phyloP scores from a whole-genome alignment of 2,329 filamentous ascomycete genomes.

The Phoma sp. region DNA sequence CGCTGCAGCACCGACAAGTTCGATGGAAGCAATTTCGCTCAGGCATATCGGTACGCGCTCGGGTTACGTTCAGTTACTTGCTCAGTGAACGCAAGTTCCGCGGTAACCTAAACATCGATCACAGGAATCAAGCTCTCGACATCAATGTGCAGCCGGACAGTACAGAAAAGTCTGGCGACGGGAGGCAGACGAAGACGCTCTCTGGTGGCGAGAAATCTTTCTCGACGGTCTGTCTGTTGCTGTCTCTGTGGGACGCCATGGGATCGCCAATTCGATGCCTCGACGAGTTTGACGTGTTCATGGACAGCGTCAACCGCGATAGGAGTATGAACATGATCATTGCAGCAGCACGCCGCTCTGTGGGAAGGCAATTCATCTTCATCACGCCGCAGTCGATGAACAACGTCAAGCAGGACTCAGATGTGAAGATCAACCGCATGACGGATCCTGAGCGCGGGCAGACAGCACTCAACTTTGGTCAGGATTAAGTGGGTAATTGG shows the following conservation, averaged over 20 bases:
- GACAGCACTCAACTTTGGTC: conserved; percentile 47
- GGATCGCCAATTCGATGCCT: conserved; percentile 92
- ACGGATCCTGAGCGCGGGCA: conserved; percentile 59
- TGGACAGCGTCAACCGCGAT: conserved; percentile 95
- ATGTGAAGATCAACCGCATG: conserved; percentile 80
- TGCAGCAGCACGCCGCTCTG: conserved; percentile 78
- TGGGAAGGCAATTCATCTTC: conserved; percentile 93
- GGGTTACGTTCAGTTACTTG: conserved; percentile 85
- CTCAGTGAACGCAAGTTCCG: conserved; percentile 89
- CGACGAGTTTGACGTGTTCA: conserved; percentile 99
- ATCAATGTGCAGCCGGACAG: conserved; percentile 75
- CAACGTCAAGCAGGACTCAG: conserved; percentile 54
- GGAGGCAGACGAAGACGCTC: conserved; percentile 86
- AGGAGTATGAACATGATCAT: conserved; percentile 96
- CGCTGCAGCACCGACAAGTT: conserved; percentile 71
- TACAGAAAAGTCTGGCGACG: conserved; percentile 71
- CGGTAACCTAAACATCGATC: conserved; percentile 79
- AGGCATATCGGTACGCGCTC: conserved; percentile 83
- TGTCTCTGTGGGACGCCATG: conserved; percentile 98
- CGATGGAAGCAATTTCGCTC: conserved; percentile 84
- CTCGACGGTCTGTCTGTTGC: conserved; percentile 89
- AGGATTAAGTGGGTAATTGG: background rate
- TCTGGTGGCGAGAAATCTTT: conserved; percentile 98
- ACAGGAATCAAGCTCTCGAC: conserved; percentile 74
- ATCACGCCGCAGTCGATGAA: conserved; percentile 90